Evolutionary conservation across 768 basidiomycete genomes (phyloP).

Genomic region (Pleurotus tuber-regium): DNA sequence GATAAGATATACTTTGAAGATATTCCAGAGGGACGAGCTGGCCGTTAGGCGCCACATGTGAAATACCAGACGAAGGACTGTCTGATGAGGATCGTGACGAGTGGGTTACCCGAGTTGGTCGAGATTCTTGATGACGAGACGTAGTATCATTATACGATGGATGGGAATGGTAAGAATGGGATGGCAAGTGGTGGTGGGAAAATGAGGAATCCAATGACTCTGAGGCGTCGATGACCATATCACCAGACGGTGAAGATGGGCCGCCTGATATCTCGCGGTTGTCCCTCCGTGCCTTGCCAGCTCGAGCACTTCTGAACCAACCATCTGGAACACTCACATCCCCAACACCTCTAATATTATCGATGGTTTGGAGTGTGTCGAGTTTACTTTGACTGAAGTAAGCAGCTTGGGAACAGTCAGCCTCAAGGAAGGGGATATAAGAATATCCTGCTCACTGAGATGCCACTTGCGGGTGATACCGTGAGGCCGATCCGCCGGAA

Average conservation of each 20-base stretch:
- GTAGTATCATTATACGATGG: constrained; percentile 1
- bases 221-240: constrained; percentile 22
- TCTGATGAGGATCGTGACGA: constrained; percentile 36
- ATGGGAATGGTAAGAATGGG: constrained; percentile 8
- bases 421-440: constrained; percentile 14
- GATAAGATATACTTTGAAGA: constrained; percentile 52
- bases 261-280: constrained; percentile 36
- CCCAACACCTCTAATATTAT: constrained; percentile 64
- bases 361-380: constrained; percentile 69
- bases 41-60: constrained; percentile 21
- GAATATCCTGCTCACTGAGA: constrained; percentile 53
- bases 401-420: constrained; percentile 54
- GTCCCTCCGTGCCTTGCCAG: constrained; percentile 58
- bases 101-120: constrained; percentile 8
- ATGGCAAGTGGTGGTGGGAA: constrained; percentile 5
- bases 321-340: constrained; percentile 70
- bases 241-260: constrained; percentile 29
- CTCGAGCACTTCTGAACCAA: constrained; percentile 76
- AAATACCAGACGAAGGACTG: constrained; percentile 29
- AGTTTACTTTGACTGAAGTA: constrained; percentile 82
- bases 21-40: constrained; percentile 63
- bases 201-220: constrained; percentile 17
- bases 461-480: constrained; percentile 76
- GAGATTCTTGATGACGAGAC: background rate
- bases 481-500: constrained; percentile 49